Conservation (phyloP, 176 grass and related monocot species). For the Ananas comosus region DNA sequence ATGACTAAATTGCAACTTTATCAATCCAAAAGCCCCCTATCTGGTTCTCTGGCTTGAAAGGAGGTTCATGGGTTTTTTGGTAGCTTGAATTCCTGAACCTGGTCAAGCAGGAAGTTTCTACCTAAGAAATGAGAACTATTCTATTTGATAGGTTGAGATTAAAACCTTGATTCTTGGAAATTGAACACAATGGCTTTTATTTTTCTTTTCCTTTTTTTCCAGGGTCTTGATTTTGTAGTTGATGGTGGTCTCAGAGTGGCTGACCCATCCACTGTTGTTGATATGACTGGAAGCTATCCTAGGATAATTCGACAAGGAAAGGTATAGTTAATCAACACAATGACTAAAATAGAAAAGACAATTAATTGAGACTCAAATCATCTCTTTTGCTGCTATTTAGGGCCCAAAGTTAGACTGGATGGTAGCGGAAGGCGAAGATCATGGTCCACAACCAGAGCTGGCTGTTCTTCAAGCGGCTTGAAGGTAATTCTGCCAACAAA, state of each 20-base stretch:
- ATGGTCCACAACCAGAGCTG: constrained; percentile 9
- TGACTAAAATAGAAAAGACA: background rate
- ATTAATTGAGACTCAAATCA: background rate
- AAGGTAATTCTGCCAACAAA: background rate
- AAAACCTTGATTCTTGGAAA: background rate
- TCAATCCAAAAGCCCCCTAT: background rate
- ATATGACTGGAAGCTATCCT: constrained; percentile 66
- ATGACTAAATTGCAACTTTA: background rate
- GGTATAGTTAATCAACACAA: constrained; percentile 22
- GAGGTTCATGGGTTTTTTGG: background rate
- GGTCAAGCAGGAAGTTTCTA: background rate
- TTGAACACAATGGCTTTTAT: background rate
- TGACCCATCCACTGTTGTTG: constrained; percentile 93
- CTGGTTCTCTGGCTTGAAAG: background rate
- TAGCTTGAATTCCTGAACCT: background rate
- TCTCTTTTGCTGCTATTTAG: constrained; percentile 12
- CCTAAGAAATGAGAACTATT: background rate
- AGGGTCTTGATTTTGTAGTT: constrained; percentile 98
- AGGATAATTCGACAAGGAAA: constrained; percentile 83
- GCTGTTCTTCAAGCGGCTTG: constrained; percentile 20
- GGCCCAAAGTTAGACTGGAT: constrained; percentile 81
- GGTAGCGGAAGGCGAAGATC: constrained; percentile 40
- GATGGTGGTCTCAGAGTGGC: constrained; percentile 71
- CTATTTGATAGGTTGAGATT: background rate
- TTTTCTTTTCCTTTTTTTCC: constrained; percentile 1